These are phyloP conservation scores for Kandelia obovata DNA, from an alignment of 345 rosid genomes.

Conservation along the genomic window DNA sequence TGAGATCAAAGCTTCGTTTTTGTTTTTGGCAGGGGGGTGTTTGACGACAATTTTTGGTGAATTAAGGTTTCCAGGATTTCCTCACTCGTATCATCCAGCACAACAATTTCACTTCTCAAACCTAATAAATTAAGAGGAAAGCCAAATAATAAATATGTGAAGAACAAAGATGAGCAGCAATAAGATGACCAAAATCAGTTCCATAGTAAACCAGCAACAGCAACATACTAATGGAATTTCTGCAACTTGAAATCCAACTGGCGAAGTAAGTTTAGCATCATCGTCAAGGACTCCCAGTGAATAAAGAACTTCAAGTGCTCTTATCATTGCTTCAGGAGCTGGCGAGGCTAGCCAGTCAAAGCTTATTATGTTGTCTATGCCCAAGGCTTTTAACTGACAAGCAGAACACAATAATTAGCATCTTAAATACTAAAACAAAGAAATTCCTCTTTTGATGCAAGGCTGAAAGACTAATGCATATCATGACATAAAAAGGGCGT, in stretches of 20 bases:
- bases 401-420: conserved; percentile 12
- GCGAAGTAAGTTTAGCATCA: conserved; percentile 97
- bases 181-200: not conserved
- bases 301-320: conserved; percentile 92
- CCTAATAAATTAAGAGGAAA: too few relatives aligned
- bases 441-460: not conserved
- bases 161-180: not conserved
- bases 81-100: too few relatives aligned
- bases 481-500: too few relatives aligned
- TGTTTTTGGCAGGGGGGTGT: too few relatives aligned
- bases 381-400: conserved; percentile 81
- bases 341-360: conserved; percentile 98
- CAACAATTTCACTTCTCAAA: too few relatives aligned
- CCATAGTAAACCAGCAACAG: not conserved
- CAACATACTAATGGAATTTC: conserved; percentile 82
- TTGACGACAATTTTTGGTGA: too few relatives aligned
- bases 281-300: conserved; percentile 88
- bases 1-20: too few relatives aligned
- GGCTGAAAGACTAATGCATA: not conserved
- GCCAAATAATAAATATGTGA: not conserved
- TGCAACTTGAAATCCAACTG: conserved; percentile 93
- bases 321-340: conserved; percentile 79
- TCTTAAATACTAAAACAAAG: not conserved
- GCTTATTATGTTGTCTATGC: conserved; percentile 89
- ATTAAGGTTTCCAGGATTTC: too few relatives aligned